phyloP scores from a whole-genome alignment of 148 eudicot genomes.

The Oxyria digyna region DNA sequence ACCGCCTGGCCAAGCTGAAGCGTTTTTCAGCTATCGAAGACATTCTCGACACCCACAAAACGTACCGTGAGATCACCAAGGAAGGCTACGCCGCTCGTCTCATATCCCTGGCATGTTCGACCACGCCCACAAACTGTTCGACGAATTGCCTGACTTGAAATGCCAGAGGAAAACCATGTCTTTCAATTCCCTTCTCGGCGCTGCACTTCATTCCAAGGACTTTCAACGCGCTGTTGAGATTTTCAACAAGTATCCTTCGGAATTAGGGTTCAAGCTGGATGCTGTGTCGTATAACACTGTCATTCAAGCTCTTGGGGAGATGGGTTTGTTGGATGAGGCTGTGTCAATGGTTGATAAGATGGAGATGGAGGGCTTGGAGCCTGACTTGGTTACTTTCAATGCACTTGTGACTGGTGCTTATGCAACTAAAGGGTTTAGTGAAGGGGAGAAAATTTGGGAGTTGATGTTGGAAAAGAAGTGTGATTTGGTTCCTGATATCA shows the following conservation, averaged over 20 bases:
- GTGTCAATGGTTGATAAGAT: conserved; percentile 13
- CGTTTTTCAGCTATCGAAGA: conserved; percentile 37
- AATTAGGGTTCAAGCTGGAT: conserved; percentile 27
- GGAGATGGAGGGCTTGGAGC: conserved; percentile 22
- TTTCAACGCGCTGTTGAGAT: conserved; percentile 25
- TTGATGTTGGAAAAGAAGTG: conserved; percentile 12
- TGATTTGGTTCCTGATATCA: conserved; percentile 19
- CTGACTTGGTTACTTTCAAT: conserved; percentile 19
- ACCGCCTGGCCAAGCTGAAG: conserved; percentile 38
- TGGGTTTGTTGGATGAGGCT: conserved; percentile 23
- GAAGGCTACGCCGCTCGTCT: conserved; percentile 43
- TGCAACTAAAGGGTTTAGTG: conserved; percentile 16
- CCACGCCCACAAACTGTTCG: conserved; percentile 50
- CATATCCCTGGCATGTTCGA: conserved; percentile 39
- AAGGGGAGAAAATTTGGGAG: conserved; percentile 22
- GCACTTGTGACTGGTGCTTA: conserved; percentile 14
- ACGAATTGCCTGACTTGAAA: conserved; percentile 48
- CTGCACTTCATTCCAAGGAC: conserved; percentile 33
- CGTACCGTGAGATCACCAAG: conserved; percentile 22
- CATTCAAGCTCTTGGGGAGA: conserved; percentile 26
- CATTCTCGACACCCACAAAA: conserved; percentile 50
- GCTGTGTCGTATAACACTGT: conserved; percentile 37
- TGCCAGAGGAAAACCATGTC: conserved; percentile 32
- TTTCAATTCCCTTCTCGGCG: conserved; percentile 52
- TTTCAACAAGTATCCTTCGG: conserved; percentile 27